Conservation (phyloP, 345 rosid species). For the Pugionium cornutum region DNA sequence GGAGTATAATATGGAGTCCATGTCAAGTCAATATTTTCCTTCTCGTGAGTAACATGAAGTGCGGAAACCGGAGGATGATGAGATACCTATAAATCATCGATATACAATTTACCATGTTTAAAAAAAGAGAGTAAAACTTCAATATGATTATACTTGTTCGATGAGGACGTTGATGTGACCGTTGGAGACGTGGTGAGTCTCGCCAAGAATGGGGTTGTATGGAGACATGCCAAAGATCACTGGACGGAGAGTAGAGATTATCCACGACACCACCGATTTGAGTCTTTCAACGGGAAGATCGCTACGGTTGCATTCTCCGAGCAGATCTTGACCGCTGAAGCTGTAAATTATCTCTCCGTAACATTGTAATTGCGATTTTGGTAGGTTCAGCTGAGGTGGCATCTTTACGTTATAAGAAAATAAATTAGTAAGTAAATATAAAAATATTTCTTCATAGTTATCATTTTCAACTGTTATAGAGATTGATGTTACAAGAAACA, state of each 20-base stretch:
- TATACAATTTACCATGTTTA: too few relatives aligned
- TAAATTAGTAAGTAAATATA: neutral
- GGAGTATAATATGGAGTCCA: slow-evolving; percentile 65
- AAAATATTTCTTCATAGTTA: too few relatives aligned
- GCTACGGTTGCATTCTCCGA: slow-evolving; percentile 48
- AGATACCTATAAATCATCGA: slow-evolving; percentile 44
- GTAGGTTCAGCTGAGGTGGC: slow-evolving; percentile 70
- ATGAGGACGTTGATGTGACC: slow-evolving; percentile 65
- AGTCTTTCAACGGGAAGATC: slow-evolving; percentile 62
- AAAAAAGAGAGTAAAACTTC: too few relatives aligned
- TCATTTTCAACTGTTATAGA: too few relatives aligned
- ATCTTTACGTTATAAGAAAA: slow-evolving; percentile 42
- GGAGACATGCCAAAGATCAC: slow-evolving; percentile 65
- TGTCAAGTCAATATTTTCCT: slow-evolving; percentile 57
- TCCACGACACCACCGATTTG: slow-evolving; percentile 62
- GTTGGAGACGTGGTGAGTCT: slow-evolving; percentile 85
- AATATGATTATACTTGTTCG: slow-evolving; percentile 54
- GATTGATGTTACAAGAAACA: too few relatives aligned
- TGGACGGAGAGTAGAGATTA: slow-evolving; percentile 64
- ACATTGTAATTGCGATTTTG: slow-evolving; percentile 77
- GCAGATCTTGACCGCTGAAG: slow-evolving; percentile 48
- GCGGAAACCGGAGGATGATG: slow-evolving; percentile 90
- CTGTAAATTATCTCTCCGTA: slow-evolving; percentile 68
- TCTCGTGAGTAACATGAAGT: slow-evolving; percentile 80
- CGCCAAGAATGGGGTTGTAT: slow-evolving; percentile 86